Conservation (phyloP, 2,329 filamentous ascomycete genomes). For the Verticillium zaregamsianum region DNA sequence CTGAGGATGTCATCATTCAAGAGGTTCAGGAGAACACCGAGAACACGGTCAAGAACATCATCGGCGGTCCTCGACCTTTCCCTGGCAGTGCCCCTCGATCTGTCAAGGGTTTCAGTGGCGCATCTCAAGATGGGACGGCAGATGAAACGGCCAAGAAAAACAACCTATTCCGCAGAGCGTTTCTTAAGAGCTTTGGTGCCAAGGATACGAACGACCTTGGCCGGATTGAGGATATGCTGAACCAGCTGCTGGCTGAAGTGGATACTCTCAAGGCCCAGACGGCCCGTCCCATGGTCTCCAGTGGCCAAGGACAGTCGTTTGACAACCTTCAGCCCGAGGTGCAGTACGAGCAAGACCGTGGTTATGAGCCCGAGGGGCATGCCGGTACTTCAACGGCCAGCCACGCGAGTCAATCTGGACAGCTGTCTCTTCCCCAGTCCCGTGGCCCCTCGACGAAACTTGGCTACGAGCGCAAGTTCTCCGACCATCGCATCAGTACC, state of each 20-base stretch:
- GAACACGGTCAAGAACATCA: slow-evolving; percentile 73
- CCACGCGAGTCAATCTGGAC: slow-evolving; percentile 70
- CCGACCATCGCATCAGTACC: slow-evolving; percentile 83
- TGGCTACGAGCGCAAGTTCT: slow-evolving; percentile 53
- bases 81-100: slow-evolving; percentile 62
- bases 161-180: slow-evolving; percentile 88
- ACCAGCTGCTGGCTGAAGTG: slow-evolving; percentile 87
- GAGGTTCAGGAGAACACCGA: slow-evolving; percentile 86
- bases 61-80: slow-evolving; percentile 82
- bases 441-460: slow-evolving; percentile 39
- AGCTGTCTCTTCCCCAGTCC: slow-evolving; percentile 58
- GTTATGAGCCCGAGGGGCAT: slow-evolving; percentile 80
- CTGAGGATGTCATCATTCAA: slow-evolving; percentile 84
- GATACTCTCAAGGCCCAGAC: slow-evolving; percentile 71
- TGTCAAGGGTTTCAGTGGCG: slow-evolving; percentile 38
- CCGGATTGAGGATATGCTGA: slow-evolving; percentile 87
- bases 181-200: slow-evolving; percentile 83
- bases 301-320: slow-evolving; percentile 58
- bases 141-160: slow-evolving; percentile 68
- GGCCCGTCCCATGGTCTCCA: slow-evolving; percentile 30
- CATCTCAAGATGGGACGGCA: slow-evolving; percentile 43
- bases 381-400: slow-evolving; percentile 68
- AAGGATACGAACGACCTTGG: slow-evolving; percentile 85
- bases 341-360: slow-evolving; percentile 64
- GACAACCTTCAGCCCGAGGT: slow-evolving; percentile 61